These are phyloP conservation scores for Fusarium stilboides DNA, from an alignment of 2,329 filamentous ascomycete species.

Conservation along the genomic window DNA sequence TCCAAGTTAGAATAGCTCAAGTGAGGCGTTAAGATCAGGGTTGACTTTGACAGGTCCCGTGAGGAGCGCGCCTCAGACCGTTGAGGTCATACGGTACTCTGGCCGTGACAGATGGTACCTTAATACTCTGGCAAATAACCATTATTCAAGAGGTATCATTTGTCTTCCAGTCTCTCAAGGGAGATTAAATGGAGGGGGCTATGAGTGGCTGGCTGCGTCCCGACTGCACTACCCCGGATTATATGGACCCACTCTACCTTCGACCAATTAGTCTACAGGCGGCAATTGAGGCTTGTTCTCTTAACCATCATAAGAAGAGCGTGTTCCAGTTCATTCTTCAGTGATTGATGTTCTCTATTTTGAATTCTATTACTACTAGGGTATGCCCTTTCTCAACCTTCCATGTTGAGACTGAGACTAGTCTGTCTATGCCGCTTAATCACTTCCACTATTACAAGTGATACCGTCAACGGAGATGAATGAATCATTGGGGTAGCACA, in stretches of 20 bases:
- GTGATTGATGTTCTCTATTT: neutral
- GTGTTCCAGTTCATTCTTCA: neutral
- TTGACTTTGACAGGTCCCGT: constrained; percentile 45
- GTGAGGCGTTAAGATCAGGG: constrained; percentile 36
- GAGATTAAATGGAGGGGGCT: constrained; percentile 9
- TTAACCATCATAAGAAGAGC: neutral
- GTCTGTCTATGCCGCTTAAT: neutral
- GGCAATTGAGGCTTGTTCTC: constrained; percentile 20
- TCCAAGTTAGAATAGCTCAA: constrained; percentile 23
- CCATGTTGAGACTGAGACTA: neutral
- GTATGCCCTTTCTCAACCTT: neutral
- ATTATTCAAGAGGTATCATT: constrained; percentile 13
- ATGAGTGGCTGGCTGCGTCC: constrained; percentile 41
- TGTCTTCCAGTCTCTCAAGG: neutral
- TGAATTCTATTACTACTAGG: neutral
- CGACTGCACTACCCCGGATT: constrained; percentile 46
- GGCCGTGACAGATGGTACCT: constrained; percentile 23
- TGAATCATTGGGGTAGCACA: constrained; percentile 8
- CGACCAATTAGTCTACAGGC: neutral
- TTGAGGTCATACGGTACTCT: constrained; percentile 47
- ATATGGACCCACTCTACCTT: constrained; percentile 12
- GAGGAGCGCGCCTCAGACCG: constrained; percentile 32
- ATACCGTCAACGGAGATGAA: neutral
- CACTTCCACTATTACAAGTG: neutral
- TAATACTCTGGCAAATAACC: constrained; percentile 8